Evolutionary conservation across 139 green algal genomes (phyloP), one percentile per base, ranked within the genome.

Genomic region (Microglena sp.): DNA sequence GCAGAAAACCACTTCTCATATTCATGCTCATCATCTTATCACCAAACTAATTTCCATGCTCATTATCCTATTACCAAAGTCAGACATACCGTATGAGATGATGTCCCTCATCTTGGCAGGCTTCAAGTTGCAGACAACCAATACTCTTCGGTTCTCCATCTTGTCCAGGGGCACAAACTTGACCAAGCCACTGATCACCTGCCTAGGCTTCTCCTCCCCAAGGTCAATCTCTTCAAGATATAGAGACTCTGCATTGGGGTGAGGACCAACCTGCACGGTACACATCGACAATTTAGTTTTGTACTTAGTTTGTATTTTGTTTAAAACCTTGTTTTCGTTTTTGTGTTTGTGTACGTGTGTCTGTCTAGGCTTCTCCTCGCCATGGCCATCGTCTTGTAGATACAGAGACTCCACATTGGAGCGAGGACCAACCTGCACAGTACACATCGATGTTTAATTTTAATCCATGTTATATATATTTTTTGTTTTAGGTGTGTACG

Each of bases 211-310:
- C 0, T 79, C 88, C 72, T 97, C 90, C 2, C 92, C 93, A 5
- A 98, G 21, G 58, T 99, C 92, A 28, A 99, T 99, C 69, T 97
- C 70, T 74, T 98, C 93, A 6, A 96, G 70, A 72, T 98, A 99
- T 3, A 99, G 78, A 5, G 79, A 63, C 33, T 99, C 93, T 0
- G 90, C 90, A 65, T 96, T 87, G 40, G 90, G 90, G 67, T 96
- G 90, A 55, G 70, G 71, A n/a, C 70, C 70, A 21, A 94, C 82
- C 58, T 64, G 57, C 4, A 85, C 4, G 40, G 40, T n/a, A 11
- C n/a, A n/a, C n/a, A n/a, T n/a, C n/a, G n/a, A n/a, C n/a, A n/a
- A n/a, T n/a, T n/a, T n/a, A n/a, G n/a, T n/a, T n/a, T n/a, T n/a
- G n/a, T n/a, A n/a, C n/a, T n/a, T n/a, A n/a, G n/a, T n/a, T n/a